Evolutionary conservation across 768 basidiomycete species (phyloP).

Genomic region (Lentinula sp.): DNA sequence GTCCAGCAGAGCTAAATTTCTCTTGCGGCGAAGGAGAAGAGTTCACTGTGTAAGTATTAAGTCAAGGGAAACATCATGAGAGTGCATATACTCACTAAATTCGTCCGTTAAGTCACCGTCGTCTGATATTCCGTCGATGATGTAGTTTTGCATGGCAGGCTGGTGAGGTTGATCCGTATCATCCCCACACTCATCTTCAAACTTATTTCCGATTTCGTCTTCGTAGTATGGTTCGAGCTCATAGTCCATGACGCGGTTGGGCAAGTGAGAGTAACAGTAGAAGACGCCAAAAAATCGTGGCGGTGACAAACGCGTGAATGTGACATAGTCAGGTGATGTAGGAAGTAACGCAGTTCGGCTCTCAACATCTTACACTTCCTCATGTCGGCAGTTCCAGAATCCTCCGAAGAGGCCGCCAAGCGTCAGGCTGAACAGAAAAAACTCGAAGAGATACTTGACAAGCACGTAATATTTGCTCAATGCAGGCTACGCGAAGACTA

Average conservation of each 20-base stretch:
- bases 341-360: background rate
- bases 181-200: background rate
- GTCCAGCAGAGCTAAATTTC: constrained; percentile 8
- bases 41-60: constrained; percentile 14
- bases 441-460: constrained; percentile 75
- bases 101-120: constrained; percentile 17
- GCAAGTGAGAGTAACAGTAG: background rate
- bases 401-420: constrained; percentile 24
- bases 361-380: background rate
- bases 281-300: too few relatives aligned
- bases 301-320: background rate
- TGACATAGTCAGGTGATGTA: background rate
- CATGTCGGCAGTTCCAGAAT: constrained; percentile 20
- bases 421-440: constrained; percentile 41
- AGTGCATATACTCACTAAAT: constrained; percentile 32
- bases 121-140: constrained; percentile 21
- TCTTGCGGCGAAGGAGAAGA: constrained; percentile 30
- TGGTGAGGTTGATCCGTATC: background rate
- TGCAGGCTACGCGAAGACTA: constrained; percentile 9
- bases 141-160: background rate
- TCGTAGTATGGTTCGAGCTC: constrained; percentile 1
- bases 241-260: background rate
- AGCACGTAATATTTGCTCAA: constrained; percentile 33
- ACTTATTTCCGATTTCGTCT: background rate
- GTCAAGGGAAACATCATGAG: background rate